A percentile compares a stretch with the other conserved stretches of the same genome.
These are phyloP conservation scores for Pilatotrama ljubarskyi DNA, from an alignment of 768 basidiomycete genomes.

Conservation along the genomic window DNA sequence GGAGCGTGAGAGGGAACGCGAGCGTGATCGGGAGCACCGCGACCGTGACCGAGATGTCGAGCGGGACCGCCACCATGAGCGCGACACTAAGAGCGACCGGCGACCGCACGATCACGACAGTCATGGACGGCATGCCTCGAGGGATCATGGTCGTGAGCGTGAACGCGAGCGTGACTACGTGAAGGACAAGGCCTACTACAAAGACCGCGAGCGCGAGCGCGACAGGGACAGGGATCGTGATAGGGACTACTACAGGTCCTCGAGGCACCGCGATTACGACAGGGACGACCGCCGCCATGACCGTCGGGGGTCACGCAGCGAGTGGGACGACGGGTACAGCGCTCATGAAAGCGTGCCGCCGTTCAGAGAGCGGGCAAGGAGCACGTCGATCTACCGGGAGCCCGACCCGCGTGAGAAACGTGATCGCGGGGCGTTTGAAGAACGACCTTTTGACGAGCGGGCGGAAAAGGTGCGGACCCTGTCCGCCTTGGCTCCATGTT, in stretches of 20 bases:
- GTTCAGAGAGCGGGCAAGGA: constrained; percentile 48
- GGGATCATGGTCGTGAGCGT: constrained; percentile 35
- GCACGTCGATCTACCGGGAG: constrained; percentile 41
- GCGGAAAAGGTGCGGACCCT: constrained; percentile 61
- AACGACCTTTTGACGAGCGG: constrained; percentile 52
- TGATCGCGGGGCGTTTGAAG: constrained; percentile 41
- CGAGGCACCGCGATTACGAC: constrained; percentile 56
- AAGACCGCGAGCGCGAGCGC: constrained; percentile 19
- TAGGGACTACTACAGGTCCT: constrained; percentile 39
- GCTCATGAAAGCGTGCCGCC: constrained; percentile 40
- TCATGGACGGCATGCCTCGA: constrained; percentile 41
- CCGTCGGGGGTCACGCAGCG: constrained; percentile 40
- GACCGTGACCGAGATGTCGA: constrained; percentile 32
- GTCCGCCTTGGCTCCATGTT: not conserved
- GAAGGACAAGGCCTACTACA: constrained; percentile 40
- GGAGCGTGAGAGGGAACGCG: constrained; percentile 39
- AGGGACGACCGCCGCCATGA: constrained; percentile 52
- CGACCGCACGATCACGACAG: constrained; percentile 41
- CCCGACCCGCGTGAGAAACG: constrained; percentile 35
- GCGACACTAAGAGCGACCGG: constrained; percentile 34
- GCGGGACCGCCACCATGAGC: constrained; percentile 41
- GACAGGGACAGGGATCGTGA: constrained; percentile 37
- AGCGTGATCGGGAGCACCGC: constrained; percentile 30
- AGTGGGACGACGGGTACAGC: constrained; percentile 49
- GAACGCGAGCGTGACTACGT: constrained; percentile 39